phyloP scores from a whole-genome alignment of 2,329 filamentous ascomycete species.

The Incumbomyces lentus region DNA sequence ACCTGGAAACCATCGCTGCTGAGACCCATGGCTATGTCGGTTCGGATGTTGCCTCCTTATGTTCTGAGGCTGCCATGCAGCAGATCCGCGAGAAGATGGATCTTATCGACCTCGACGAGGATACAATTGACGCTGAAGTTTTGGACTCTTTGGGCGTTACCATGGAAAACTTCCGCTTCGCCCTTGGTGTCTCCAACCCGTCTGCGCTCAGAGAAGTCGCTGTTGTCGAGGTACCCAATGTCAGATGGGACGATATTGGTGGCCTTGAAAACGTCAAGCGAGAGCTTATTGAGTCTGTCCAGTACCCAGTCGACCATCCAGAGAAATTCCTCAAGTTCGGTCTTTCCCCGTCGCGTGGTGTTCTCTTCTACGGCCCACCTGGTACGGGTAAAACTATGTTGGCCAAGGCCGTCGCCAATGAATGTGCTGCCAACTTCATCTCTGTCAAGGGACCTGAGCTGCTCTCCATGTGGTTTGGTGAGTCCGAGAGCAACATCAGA shows the following conservation, averaged over 20 bases:
- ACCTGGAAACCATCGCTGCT: conserved; percentile 88
- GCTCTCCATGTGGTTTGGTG: conserved; percentile 99
- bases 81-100: conserved; percentile 99
- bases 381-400: conserved; percentile 99
- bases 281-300: conserved; percentile 96
- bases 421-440: conserved; percentile 99
- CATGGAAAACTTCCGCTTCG: conserved; percentile 99
- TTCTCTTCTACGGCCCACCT: conserved; percentile 95
- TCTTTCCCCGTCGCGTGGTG: conserved; percentile 93
- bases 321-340: conserved; percentile 99
- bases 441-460: conserved; percentile 98
- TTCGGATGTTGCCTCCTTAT: conserved; percentile 95
- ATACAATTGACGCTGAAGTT: conserved; percentile 97
- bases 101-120: conserved; percentile 95
- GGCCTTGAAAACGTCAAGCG: conserved; percentile 97
- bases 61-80: conserved; percentile 98
- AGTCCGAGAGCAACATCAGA: conserved; percentile 98
- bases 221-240: conserved; percentile 97
- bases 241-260: conserved; percentile 99
- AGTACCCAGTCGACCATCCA: conserved; percentile 98
- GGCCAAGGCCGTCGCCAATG: conserved; percentile 98
- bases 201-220: conserved; percentile 97
- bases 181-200: conserved; percentile 94
- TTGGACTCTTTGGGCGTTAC: conserved; percentile 96
- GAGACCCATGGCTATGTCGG: conserved; percentile 99